Evolutionary conservation across 225 moss, liverwort and hornwort genomes (phyloP).

Genomic region (Pseudoscleropodium purum): DNA sequence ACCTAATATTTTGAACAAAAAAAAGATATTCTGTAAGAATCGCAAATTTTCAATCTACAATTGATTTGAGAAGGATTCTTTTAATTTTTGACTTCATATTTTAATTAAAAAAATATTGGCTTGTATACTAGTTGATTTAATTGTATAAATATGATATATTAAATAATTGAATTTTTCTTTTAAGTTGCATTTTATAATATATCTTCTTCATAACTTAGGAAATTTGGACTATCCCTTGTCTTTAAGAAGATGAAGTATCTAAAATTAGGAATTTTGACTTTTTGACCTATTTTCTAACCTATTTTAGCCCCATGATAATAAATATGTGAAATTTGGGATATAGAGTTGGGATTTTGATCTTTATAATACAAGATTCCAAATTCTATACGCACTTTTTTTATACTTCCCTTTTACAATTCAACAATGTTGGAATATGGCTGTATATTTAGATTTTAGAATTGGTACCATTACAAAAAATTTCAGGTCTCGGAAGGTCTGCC

Average conservation of each 20-base stretch:
- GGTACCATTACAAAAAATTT: no score
- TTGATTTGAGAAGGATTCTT: neutral
- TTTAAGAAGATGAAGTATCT: fast-evolving
- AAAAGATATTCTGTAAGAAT: fast-evolving
- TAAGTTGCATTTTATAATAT: neutral
- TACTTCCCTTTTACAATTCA: neutral
- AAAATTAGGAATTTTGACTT: neutral
- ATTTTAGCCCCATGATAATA: neutral
- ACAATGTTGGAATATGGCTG: neutral
- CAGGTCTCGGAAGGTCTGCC: no score
- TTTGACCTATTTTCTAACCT: neutral
- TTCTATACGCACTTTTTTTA: neutral
- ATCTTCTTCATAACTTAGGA: fast-evolving
- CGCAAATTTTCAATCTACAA: neutral
- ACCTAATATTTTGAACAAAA: neutral
- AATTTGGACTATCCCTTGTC: fast-evolving
- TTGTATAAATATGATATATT: neutral
- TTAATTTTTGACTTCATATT: neutral
- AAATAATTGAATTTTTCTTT: no score
- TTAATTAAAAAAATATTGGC: neutral
- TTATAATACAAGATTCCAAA: neutral
- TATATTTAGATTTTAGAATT: neutral
- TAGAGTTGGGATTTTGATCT: neutral
- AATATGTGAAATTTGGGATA: neutral
- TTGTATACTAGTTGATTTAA: no score